Evolutionary conservation across 2,329 filamentous ascomycete species (phyloP).

Genomic region (Colletotrichum somersetense): DNA sequence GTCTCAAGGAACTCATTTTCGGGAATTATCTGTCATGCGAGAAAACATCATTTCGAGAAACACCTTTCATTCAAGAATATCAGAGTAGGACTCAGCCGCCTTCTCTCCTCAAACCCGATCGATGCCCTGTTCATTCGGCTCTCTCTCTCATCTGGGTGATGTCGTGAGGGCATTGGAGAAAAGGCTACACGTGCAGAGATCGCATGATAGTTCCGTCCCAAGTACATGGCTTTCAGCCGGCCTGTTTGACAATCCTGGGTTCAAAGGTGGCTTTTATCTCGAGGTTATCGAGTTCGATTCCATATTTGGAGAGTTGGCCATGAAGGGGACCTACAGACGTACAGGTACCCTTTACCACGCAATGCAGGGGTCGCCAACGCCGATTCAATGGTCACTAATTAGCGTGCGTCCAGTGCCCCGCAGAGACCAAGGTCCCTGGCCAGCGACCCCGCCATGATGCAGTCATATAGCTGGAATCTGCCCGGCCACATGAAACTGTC

Average conservation of each 20-base stretch:
- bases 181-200: background rate
- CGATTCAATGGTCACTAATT: slow-evolving; percentile 1
- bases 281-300: background rate
- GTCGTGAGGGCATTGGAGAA: background rate
- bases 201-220: background rate
- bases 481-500: slow-evolving; percentile 39
- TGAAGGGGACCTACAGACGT: background rate
- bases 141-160: background rate
- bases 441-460: slow-evolving; percentile 38
- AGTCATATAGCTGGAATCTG: slow-evolving; percentile 23
- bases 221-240: background rate
- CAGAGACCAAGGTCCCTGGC: slow-evolving; percentile 14
- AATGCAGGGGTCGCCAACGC: background rate
- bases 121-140: background rate
- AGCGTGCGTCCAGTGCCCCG: slow-evolving; percentile 1
- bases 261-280: background rate
- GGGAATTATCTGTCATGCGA: background rate
- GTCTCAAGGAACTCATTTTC: background rate
- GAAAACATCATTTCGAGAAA: background rate
- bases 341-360: background rate
- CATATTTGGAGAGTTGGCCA: background rate
- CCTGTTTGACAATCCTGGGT: background rate
- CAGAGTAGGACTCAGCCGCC: background rate
- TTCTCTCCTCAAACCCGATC: background rate
- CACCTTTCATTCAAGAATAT: background rate